Conservation (phyloP, 495 filamentous ascomycete species). For the Penicillium egyptiacum region DNA sequence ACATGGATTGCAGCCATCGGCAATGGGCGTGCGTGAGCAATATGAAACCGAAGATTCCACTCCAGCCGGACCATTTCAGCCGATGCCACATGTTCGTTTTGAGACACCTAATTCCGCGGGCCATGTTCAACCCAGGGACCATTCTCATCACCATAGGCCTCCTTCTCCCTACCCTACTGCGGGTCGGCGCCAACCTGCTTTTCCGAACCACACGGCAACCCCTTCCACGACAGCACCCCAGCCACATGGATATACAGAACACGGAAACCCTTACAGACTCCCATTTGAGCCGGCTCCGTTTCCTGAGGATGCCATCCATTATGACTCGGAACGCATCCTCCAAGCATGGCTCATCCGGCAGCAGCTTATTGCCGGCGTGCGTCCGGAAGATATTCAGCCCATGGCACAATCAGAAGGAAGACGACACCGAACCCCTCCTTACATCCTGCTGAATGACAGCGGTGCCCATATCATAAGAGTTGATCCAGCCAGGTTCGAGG, state of each 20-base stretch:
- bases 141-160: not conserved
- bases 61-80: not conserved
- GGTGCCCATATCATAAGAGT: not conserved
- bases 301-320: not conserved
- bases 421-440: not conserved
- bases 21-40: not conserved
- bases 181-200: not conserved
- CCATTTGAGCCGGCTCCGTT: not conserved
- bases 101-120: not conserved
- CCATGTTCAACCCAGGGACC: not conserved
- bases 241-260: not conserved
- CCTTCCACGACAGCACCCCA: not conserved
- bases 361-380: slow-evolving; percentile 35
- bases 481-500: not conserved
- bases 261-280: not conserved
- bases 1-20: not conserved
- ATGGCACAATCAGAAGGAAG: slow-evolving; percentile 1
- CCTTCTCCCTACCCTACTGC: not conserved
- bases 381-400: slow-evolving; percentile 22
- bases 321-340: slow-evolving; percentile 11
- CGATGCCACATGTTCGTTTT: not conserved
- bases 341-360: slow-evolving; percentile 35
- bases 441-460: not conserved
- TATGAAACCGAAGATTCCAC: not conserved
- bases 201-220: not conserved